Conservation (phyloP, 805 yeast genomes). For the Cephaloascus fragrans region DNA sequence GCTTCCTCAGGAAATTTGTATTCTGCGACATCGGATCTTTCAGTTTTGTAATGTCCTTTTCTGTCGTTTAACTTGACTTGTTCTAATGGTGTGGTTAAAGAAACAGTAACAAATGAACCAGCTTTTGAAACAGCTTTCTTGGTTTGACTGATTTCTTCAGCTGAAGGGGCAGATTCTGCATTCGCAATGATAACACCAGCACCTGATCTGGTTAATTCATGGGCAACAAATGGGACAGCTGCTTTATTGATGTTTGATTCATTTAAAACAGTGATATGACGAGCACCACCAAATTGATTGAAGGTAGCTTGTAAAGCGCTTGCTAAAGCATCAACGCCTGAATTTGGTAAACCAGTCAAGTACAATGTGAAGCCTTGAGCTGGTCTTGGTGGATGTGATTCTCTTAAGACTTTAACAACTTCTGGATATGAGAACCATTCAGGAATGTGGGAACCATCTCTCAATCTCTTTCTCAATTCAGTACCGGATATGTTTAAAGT, state of each 20-base stretch:
- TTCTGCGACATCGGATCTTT: constrained; percentile 35
- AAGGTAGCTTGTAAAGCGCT: constrained; percentile 83
- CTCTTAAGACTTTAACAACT: constrained; percentile 84
- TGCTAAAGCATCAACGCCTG: constrained; percentile 57
- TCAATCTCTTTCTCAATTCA: constrained; percentile 79
- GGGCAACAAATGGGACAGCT: constrained; percentile 52
- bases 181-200: constrained; percentile 77
- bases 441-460: constrained; percentile 83
- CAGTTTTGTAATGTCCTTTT: constrained; percentile 36
- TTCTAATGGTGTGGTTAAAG: constrained; percentile 41
- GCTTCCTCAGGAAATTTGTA: constrained; percentile 41
- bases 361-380: constrained; percentile 81
- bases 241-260: constrained; percentile 15
- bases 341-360: constrained; percentile 48
- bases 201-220: constrained; percentile 81
- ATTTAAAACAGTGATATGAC: constrained; percentile 58
- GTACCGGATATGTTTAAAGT: constrained; percentile 94
- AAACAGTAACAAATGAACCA: constrained; percentile 42
- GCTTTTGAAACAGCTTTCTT: constrained; percentile 33
- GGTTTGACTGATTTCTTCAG: constrained; percentile 30
- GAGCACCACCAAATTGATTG: constrained; percentile 80
- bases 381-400: constrained; percentile 86
- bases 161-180: constrained; percentile 28
- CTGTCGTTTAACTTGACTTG: constrained; percentile 36
- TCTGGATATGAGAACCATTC: constrained; percentile 98